These are phyloP conservation scores for Microbotryomycetes sp. DNA, from an alignment of 1,284 basidiomycete genomes.

Conservation along the genomic window DNA sequence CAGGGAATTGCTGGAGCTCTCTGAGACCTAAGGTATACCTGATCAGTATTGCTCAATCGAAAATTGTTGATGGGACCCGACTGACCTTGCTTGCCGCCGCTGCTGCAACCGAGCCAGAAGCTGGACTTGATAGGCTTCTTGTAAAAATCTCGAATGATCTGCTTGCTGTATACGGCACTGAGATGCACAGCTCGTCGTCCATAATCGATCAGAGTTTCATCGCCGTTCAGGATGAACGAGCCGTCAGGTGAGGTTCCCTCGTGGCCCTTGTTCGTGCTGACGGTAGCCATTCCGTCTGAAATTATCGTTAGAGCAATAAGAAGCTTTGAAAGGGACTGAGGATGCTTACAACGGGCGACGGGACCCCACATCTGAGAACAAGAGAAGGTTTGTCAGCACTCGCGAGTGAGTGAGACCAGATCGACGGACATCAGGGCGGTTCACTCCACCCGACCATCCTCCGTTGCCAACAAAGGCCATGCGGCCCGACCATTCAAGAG, in stretches of 20 bases:
- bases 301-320: too few relatives aligned
- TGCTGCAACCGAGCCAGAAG: conserved; percentile 26
- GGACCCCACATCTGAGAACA: conserved; percentile 8
- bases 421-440: conserved; percentile 22
- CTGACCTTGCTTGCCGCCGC: conserved; percentile 34
- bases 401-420: too few relatives aligned
- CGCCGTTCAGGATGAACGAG: conserved; percentile 21
- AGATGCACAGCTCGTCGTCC: conserved; percentile 31
- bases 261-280: conserved; percentile 30
- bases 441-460: conserved; percentile 26
- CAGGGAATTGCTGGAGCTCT: conserved; percentile 16
- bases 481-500: conserved; percentile 24
- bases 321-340: too few relatives aligned
- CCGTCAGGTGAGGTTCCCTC: conserved; percentile 19
- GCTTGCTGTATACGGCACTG: conserved; percentile 30
- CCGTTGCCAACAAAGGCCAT: conserved; percentile 33
- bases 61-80: too few relatives aligned
- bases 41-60: too few relatives aligned
- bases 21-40: too few relatives aligned
- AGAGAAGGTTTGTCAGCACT: too few relatives aligned
- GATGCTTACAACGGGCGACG: neutral
- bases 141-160: conserved; percentile 20
- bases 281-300: conserved; percentile 14
- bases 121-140: neutral
- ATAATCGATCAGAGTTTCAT: conserved; percentile 31